phyloP scores from a whole-genome alignment of 306 rosid species.

The Mimosa bimucronata region DNA sequence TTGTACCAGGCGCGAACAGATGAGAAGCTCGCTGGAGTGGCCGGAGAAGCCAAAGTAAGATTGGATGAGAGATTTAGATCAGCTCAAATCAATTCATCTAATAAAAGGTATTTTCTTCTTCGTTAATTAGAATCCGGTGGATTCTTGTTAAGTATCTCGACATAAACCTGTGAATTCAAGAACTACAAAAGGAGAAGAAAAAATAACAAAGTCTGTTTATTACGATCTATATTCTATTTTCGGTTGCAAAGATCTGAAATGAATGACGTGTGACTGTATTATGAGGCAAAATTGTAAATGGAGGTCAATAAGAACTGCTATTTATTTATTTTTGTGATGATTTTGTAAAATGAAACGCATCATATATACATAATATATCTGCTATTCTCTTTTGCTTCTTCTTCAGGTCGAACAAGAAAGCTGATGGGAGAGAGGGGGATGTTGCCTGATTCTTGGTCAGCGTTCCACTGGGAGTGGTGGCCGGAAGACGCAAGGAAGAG shows the following conservation, averaged over 20 bases:
- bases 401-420: too few species aligned
- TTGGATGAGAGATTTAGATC: slow-evolving; percentile 62
- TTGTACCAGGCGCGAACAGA: slow-evolving; percentile 45
- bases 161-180: neutral
- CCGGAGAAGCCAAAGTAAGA: slow-evolving; percentile 76
- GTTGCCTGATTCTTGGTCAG: too few species aligned
- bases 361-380: too few species aligned
- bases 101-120: slow-evolving; percentile 9
- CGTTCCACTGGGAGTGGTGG: too few species aligned
- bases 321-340: too few species aligned
- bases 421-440: too few species aligned
- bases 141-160: neutral
- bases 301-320: neutral
- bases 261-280: neutral
- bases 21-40: slow-evolving; percentile 58
- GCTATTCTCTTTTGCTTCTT: too few species aligned
- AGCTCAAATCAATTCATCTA: slow-evolving; percentile 41
- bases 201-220: neutral
- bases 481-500: too few species aligned
- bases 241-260: neutral
- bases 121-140: neutral
- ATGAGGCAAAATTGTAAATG: neutral
- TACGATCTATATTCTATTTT: neutral
- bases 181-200: neutral
- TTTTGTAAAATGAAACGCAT: too few species aligned